Evolutionary conservation across 257 asterid genomes (phyloP).

Genomic region (Echium plantagineum): DNA sequence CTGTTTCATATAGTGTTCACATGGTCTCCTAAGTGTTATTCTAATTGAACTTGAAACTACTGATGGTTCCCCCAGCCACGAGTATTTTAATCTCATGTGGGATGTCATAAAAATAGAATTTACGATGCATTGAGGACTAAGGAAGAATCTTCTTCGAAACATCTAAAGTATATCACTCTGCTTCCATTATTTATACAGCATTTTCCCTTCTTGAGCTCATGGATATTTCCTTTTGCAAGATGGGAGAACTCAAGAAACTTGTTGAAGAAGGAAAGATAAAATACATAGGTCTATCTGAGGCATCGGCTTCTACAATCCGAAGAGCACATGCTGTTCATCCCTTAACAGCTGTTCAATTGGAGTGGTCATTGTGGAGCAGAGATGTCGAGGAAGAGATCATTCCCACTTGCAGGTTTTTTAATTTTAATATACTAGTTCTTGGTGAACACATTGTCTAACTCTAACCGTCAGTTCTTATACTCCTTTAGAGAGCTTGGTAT

Average conservation of each 20-base stretch:
- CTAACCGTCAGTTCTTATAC: not conserved
- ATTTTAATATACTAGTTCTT: not conserved
- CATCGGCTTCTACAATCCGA: not conserved
- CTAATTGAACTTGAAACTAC: no score
- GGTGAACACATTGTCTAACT: not conserved
- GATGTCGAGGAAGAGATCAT: not conserved
- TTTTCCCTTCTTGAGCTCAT: not conserved
- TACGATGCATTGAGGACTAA: no score
- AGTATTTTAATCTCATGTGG: no score
- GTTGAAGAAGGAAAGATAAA: not conserved
- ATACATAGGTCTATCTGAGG: not conserved
- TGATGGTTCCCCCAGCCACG: no score
- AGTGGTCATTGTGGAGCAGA: not conserved
- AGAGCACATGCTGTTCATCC: not conserved
- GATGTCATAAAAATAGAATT: no score
- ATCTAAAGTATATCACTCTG: no score
- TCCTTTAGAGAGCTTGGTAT: not conserved
- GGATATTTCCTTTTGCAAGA: not conserved
- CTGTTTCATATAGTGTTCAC: no score
- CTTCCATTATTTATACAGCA: no score
- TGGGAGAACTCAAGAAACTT: not conserved
- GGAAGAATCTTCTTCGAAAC: no score
- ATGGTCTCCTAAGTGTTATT: no score
- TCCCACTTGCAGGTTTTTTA: not conserved
- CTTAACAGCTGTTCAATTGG: not conserved